Evolutionary conservation across 352 stramenopile genomes (phyloP).

Genomic region (Pythium coloratum): DNA sequence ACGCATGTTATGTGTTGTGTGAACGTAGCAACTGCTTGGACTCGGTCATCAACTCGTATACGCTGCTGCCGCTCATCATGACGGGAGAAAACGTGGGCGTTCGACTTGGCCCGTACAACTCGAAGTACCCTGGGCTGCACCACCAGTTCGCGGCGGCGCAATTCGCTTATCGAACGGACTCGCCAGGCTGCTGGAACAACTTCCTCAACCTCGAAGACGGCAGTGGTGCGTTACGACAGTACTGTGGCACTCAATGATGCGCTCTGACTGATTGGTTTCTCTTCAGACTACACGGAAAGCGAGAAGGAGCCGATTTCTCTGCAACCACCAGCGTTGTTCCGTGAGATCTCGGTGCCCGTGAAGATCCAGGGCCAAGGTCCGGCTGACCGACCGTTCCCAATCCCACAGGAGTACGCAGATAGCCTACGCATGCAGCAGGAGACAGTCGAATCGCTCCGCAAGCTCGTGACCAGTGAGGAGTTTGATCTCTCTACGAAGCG

Average conservation of each 20-base stretch:
- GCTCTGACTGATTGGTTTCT: neutral
- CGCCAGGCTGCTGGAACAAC: constrained; percentile 52
- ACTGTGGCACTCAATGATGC: neutral
- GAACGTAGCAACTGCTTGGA: constrained; percentile 92
- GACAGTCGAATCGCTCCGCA: constrained; percentile 69
- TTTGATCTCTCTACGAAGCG: constrained; percentile 80
- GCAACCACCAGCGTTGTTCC: constrained; percentile 58
- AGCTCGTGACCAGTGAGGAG: constrained; percentile 76
- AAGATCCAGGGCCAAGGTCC: constrained; percentile 46
- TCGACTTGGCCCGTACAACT: constrained; percentile 95
- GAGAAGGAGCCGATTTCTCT: constrained; percentile 62
- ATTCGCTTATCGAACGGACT: constrained; percentile 53
- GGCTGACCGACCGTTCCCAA: constrained; percentile 70
- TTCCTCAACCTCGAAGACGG: constrained; percentile 75
- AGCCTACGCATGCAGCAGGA: constrained; percentile 69
- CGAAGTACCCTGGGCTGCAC: constrained; percentile 90
- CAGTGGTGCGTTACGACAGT: constrained; percentile 36
- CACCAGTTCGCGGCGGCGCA: constrained; percentile 61
- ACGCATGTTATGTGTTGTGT: neutral
- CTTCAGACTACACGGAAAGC: constrained; percentile 26
- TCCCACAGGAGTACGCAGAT: constrained; percentile 69
- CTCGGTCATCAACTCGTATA: constrained; percentile 91
- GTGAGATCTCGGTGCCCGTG: constrained; percentile 67
- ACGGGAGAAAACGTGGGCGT: constrained; percentile 95
- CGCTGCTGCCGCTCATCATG: constrained; percentile 89